Evolutionary conservation across 495 filamentous ascomycete genomes (phyloP), one percentile per base, ranked within the genome.

Genomic region (Aspergillus diversus): DNA sequence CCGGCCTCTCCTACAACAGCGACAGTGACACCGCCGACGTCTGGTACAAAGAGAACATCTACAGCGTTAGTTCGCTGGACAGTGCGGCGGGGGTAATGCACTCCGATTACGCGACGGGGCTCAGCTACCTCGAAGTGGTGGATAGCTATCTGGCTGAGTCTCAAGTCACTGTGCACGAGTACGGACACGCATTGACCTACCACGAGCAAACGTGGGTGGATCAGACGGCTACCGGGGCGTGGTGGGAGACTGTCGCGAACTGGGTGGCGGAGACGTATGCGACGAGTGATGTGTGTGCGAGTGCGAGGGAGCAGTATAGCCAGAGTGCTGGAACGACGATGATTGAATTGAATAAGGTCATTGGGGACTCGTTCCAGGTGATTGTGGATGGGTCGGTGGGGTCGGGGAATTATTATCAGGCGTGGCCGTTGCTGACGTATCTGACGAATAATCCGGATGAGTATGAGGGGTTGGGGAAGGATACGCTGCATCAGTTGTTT

Each of bases 111-210:
- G 33, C 5, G 8, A n/a, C 42, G 15, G 62, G 62, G 11, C 57
- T 60, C 49, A 64, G 62, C 37, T 64, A 43, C 37, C 48, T 64
- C 12, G 39, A 64, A 5, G 51, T 64, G 6, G 52, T 64, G 9
- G 46, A 37, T 9, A 33, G 16, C 5, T 64, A 31, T 17, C 39
- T 59, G 9, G 39, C 62, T 1, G 62, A 64, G 6, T 50, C 62
- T 4, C 34, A 32, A 9, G 57, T 64, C n/a, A 59, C 57, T 7
- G 62, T 64, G 5, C 62, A 64, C 37, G 62, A 64, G 32, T 64
- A 64, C 57, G 62, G 62, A 9, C 62, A 64, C 35, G 62, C 56
- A n/a, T 57, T 64, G 12, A 64, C 62, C 50, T 64, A 64, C 27
- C 62, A 64, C 50, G 53, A 31, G 4, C 50, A 57, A 6, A 64